Evolutionary conservation across 164 flowering plant species (phyloP).

Genomic region (Stephania yunnanensis): DNA sequence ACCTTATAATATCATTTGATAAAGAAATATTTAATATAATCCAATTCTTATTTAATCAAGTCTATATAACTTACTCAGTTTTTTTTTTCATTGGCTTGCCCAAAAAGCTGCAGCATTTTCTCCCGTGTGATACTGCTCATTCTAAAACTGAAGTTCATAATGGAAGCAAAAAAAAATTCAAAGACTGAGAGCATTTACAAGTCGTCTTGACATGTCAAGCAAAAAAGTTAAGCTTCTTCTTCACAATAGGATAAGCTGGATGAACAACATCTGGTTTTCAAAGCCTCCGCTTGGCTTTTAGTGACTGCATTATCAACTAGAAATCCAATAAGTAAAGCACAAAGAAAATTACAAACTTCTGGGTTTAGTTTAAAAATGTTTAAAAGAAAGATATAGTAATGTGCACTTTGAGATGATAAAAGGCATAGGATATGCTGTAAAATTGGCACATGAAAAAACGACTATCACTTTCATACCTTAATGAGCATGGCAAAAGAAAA

Average conservation of each 20-base stretch:
- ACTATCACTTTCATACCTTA: no score
- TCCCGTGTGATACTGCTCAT: not conserved
- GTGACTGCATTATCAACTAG: constrained; percentile 57
- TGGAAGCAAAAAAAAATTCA: not conserved
- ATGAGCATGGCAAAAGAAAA: no score
- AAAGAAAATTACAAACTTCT: no score
- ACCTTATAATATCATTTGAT: no score
- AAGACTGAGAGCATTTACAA: constrained; percentile 2
- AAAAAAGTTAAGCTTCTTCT: constrained; percentile 90
- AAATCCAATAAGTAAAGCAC: not conserved
- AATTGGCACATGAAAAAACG: no score
- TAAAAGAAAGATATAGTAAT: no score
- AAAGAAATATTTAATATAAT: no score
- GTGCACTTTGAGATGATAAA: no score
- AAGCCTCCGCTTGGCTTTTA: constrained; percentile 73
- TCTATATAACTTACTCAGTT: not conserved
- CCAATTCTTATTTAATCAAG: no score
- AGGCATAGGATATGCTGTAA: no score
- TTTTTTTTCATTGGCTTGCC: not conserved
- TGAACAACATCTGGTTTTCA: constrained; percentile 74
- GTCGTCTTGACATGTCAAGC: constrained; percentile 20
- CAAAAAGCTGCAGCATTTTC: not conserved
- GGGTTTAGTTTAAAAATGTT: no score
- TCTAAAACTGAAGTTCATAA: not conserved
- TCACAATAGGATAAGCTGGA: constrained; percentile 81